Base-by-base conservation (phyloP, 768 basidiomycete species). In the Podaxis sp. region DNA sequence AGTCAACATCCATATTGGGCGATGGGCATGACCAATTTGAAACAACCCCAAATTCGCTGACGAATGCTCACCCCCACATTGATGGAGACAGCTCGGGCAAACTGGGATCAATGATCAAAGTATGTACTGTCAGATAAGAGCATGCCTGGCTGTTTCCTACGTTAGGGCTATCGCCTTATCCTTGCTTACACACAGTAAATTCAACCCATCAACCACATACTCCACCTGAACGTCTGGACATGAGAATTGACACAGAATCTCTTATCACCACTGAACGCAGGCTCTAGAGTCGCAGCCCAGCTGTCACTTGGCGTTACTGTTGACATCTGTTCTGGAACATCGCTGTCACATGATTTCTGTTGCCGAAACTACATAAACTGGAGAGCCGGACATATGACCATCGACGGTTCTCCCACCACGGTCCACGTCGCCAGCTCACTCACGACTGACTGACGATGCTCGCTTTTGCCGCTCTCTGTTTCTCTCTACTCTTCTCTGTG, bases 401-500 rank as follows among this genome's bases (percentile, higher is more conserved):
- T 65, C 50, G 64, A 57, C 59, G 63, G 57, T 63, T 65, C 59
- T 61, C 59, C 54, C 64, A 61, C 64, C 64, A 64, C 56, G 25
- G 58, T 64, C 57, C 52, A 40, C 65, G 63, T 66, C 57, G 68
- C 65, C 66, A 66, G 46, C 29, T 37, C 61, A 13, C 24, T 36
- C 38, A 29, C 36, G 40, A n/a, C 46, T 33, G 9, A 38, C 22
- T 59, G 49, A 71, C 59, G 67, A 75, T 73, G 72, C 67, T 72
- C 38, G 64, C 69, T 41, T 66, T 71, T 19, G 69, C 64, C 52
- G 69, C 69, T 63, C 54, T 76, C 58, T 73, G 69, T 64, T 57
- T 74, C 63, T 72, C 72, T 24, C 68, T 75, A 53, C 61, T 77
- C 50, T 55, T 74, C 53, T 67, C 74, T 33, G 40, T 67, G 6